Evolutionary conservation across 139 green algal genomes (phyloP).

Genomic region (Volvox reticuliferus): DNA sequence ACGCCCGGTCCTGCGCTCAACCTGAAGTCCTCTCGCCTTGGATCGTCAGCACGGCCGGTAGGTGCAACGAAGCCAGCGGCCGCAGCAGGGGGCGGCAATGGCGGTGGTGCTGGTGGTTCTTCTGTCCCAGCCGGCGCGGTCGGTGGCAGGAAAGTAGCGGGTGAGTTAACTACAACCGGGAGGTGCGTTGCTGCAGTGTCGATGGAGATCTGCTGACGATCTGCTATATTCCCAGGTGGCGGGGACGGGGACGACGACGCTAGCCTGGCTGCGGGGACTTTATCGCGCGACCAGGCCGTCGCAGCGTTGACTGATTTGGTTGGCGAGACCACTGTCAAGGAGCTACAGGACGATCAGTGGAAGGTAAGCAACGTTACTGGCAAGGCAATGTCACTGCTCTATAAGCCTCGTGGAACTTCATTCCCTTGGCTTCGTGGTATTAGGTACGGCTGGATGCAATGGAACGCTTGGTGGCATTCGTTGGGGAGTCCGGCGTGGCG

Average conservation of each 20-base stretch:
- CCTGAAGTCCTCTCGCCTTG: not conserved
- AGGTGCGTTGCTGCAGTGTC: not conserved
- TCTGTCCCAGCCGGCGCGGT: not conserved
- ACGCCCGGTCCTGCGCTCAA: not conserved
- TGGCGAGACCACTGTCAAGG: conserved; percentile 69
- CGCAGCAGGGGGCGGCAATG: not conserved
- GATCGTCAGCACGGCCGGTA: not conserved
- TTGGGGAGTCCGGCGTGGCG: conserved; percentile 53
- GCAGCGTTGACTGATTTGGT: conserved; percentile 65
- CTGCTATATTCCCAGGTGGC: not conserved
- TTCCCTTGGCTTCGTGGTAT: not conserved
- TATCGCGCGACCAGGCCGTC: conserved; percentile 69
- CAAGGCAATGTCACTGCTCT: not conserved
- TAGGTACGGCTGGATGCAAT: conserved; percentile 86
- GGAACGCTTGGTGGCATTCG: conserved; percentile 69
- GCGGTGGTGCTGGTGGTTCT: not conserved
- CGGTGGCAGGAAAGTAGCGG: not conserved
- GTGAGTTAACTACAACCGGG: not conserved
- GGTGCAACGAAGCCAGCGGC: not conserved
- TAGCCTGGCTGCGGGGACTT: conserved; percentile 45
- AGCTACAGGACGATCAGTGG: conserved; percentile 85
- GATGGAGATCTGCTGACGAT: too few relatives aligned
- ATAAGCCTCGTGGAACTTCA: too few relatives aligned
- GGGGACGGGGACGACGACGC: conserved; percentile 61
- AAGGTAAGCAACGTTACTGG: conserved; percentile 68